Base-by-base conservation (phyloP, 371 early-diverging fungal genomes). In the Globomyces sp. region DNA sequence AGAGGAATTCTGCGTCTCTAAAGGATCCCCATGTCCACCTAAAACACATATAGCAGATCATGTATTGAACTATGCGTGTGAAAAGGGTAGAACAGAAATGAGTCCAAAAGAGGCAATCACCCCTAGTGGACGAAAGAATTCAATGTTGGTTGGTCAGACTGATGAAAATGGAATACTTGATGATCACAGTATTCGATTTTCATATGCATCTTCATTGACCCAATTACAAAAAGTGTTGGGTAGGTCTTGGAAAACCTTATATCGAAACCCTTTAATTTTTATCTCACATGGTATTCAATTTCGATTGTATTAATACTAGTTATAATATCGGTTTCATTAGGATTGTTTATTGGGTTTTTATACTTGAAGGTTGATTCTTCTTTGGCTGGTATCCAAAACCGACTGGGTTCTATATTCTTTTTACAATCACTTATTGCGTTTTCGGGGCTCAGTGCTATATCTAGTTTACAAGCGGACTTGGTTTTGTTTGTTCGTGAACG, bases 21-120 rank as follows among this genome's bases (percentile, higher is more conserved):
- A 89, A 47, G 95, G 94, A 0, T 81, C 87, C 45, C 84, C 85
- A 0, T 95, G 95, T 70, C 97, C 97, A 2, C 79, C 84, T 34
- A 93, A 92, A 1, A 95, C 89, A 77, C 96, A 97, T 72, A 89
- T 95, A 67, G 98, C 97, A 0, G 99, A 99, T 68, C 90, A 87
- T 69, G 67, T 92, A 64, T 76, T 94, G 42, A 93, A 93, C 73
- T 69, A 93, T 45, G 91, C 91, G 0, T 88, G 24, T 24, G 24
- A 24, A 24, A 24, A 24, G 24, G 24, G 24, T 24, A 24, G 24
- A 24, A 24, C 24, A 24, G 24, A 24, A 24, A 24, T 24, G 24
- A 24, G 24, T 24, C 24, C 24, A 24, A 24, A 24, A 24, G 24
- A 24, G 24, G 24, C 24, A 24, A 24, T 24, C 24, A 24, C 24